Evolutionary conservation across 2,329 filamentous ascomycete genomes (phyloP), one percentile per base, ranked within the genome.

Genomic region (Scytalidium lignicola): DNA sequence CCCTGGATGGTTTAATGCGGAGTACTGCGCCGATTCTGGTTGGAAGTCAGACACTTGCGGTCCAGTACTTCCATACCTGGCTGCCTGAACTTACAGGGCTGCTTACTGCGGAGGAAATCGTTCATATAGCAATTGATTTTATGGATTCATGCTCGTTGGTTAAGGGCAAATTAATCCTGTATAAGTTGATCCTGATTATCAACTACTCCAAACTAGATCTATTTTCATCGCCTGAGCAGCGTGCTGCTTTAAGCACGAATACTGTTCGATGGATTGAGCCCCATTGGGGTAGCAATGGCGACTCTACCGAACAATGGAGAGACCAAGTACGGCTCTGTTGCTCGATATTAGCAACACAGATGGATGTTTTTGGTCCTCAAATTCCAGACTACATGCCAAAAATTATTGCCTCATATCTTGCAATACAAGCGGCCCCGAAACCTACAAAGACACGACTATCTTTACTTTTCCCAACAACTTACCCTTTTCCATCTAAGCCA

Each of bases 31-130:
- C 93, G 0, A 84, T 91, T 17, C 73, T 97, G 20, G 88, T 97
- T 13, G 93, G 93, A 28, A 97, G 88, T 55, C 95, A 99, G 69
- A 97, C 93, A 0, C 74, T 99, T 44, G 84, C 95, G 2, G 90
- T 97, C 12, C 93, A 99, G 67, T 90, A 97, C 65, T 95, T 97
- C 65, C 92, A 97, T 64, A 88, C 88, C 0, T 99, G 93, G 93
- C 74, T 99, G n/a, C 92, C 93, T 0, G 92, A 97, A 64, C 80
- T 99, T 9, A 76, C 82, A 0, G 82, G 85, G 1, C 75, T 93
- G 32, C 76, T 97, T 62, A 80, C 79, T 3, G 83, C 85, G 0
- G 86, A 90, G 59, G 92, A 97, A 65, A 92, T 96, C 42, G 73
- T 96, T 46, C 86, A 95, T 60, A 86, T 96, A 55, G 90, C 91